Conservation (phyloP, 2,329 filamentous ascomycete species). For the Trichoderma lentiforme region DNA sequence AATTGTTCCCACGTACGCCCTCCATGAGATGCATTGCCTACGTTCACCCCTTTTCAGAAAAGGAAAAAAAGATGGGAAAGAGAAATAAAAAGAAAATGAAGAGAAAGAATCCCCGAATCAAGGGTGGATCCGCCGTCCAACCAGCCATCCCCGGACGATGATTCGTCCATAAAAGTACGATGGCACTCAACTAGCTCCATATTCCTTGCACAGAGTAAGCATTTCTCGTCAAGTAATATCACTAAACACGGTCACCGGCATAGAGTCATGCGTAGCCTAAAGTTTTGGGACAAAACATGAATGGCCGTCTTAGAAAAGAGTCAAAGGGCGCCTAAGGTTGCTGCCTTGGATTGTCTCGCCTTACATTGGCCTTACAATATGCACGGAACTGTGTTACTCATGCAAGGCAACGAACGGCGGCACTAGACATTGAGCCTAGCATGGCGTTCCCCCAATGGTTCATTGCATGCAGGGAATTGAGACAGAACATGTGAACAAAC, state of each 20-base stretch:
- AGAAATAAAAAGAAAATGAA: neutral
- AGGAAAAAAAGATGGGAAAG: neutral
- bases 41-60: neutral
- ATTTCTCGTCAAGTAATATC: neutral
- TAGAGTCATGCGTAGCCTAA: neutral
- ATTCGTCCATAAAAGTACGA: neutral
- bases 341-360: conserved; percentile 3
- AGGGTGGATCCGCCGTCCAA: neutral
- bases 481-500: neutral
- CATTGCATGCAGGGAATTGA: neutral
- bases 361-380: neutral
- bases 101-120: neutral
- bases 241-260: neutral
- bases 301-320: neutral
- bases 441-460: neutral
- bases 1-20: neutral
- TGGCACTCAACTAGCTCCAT: neutral
- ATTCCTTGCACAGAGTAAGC: neutral
- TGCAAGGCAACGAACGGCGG: conserved; percentile 5
- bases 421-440: neutral
- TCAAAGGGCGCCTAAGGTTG: neutral
- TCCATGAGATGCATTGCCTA: neutral
- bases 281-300: neutral
- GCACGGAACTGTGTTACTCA: conserved; percentile 1
- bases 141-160: neutral